phyloP scores from a whole-genome alignment of 768 basidiomycete genomes.

The Crassisporium funariophilum region DNA sequence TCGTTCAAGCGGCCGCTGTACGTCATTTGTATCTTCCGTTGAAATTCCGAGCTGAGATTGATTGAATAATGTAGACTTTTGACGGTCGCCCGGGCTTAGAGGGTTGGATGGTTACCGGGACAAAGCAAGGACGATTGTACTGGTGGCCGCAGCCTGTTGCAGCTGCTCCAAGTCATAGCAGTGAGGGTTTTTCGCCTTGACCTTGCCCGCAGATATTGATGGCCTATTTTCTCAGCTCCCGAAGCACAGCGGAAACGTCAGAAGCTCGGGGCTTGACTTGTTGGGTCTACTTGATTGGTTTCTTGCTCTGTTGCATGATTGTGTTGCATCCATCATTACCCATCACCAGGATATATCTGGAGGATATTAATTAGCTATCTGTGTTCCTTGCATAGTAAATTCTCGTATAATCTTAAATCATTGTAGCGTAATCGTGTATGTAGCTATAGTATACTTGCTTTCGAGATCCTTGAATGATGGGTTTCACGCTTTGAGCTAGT shows the following conservation, averaged over 20 bases:
- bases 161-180: constrained; percentile 19
- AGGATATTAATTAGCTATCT: neutral
- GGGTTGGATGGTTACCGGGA: constrained; percentile 57
- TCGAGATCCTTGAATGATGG: neutral
- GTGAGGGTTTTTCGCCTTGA: neutral
- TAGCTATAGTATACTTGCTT: neutral
- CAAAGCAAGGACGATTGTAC: constrained; percentile 51
- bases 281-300: no score
- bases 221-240: neutral
- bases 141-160: constrained; percentile 60
- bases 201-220: neutral
- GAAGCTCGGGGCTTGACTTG: no score
- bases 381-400: no score
- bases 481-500: neutral
- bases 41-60: constrained; percentile 9
- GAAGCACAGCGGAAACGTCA: neutral
- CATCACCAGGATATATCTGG: no score
- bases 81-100: constrained; percentile 43
- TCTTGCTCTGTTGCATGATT: no score
- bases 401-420: no score
- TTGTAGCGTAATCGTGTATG: no score
- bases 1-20: constrained; percentile 44
- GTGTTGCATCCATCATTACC: no score
- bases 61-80: constrained; percentile 39
- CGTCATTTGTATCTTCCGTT: constrained; percentile 20